Conservation (phyloP, 495 filamentous ascomycete species). For the Neurospora tetrasperma region DNA sequence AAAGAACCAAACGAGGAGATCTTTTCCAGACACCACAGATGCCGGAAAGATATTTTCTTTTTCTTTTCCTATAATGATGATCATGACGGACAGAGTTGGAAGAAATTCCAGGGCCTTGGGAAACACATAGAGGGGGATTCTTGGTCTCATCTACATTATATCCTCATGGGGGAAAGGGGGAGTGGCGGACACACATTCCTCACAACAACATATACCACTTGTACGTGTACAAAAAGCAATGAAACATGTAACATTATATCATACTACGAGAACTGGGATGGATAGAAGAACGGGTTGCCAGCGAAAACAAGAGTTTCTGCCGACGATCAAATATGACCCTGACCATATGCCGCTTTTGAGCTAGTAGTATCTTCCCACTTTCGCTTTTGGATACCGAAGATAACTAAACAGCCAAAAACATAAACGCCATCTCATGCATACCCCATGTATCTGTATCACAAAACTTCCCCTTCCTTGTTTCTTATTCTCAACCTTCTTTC, state of each 20-base stretch:
- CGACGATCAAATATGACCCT: neutral
- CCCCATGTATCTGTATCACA: neutral
- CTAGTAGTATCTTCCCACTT: neutral
- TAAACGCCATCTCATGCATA: neutral
- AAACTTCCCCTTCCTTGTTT: neutral
- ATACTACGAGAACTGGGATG: neutral
- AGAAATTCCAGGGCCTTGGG: neutral
- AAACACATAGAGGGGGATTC: neutral
- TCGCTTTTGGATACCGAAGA: neutral
- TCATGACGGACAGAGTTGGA: neutral
- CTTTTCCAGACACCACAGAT: neutral
- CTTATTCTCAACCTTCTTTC: neutral
- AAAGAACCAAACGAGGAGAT: neutral
- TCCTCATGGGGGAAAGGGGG: neutral
- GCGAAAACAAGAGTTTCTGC: neutral
- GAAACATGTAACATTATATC: constrained; percentile 23
- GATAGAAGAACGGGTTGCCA: neutral
- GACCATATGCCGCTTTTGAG: no score
- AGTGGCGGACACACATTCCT: neutral
- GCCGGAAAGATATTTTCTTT: neutral
- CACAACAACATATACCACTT: neutral
- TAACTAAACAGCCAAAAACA: neutral
- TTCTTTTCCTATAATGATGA: neutral
- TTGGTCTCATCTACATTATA: neutral
- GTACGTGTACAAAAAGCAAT: constrained; percentile 26